Conservation (phyloP, 371 early-diverging fungal species). For the Lichtheimia corymbifera region DNA sequence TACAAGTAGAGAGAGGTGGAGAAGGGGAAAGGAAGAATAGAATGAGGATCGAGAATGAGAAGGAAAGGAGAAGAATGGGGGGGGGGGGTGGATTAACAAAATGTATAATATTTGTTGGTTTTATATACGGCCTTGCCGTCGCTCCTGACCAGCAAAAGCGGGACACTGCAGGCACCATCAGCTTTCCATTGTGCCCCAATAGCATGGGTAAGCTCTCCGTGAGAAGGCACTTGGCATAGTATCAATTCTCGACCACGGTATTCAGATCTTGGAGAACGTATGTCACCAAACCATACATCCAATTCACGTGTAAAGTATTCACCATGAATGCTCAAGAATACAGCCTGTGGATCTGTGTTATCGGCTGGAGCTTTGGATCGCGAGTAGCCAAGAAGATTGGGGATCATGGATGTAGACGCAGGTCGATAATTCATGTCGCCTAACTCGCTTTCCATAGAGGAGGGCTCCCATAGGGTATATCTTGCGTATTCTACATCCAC, state of each 20-base stretch:
- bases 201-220: slow-evolving; percentile 7
- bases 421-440: neutral
- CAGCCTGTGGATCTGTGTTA: slow-evolving; percentile 3
- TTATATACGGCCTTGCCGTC: slow-evolving; percentile 45
- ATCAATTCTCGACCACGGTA: slow-evolving; percentile 20
- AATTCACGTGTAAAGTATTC: slow-evolving; percentile 69
- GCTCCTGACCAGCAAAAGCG: slow-evolving; percentile 47
- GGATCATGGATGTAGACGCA: neutral
- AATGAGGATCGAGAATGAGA: neutral
- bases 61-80: neutral
- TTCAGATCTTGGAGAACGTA: slow-evolving; percentile 26
- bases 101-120: slow-evolving; percentile 32
- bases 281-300: slow-evolving; percentile 69
- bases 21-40: neutral
- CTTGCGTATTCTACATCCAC: slow-evolving; percentile 54
- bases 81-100: slow-evolving; percentile 13
- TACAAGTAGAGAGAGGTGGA: neutral
- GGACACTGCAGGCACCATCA: slow-evolving; percentile 31
- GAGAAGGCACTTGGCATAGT: slow-evolving; percentile 16
- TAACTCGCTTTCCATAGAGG: slow-evolving; percentile 12
- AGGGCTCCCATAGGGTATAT: slow-evolving; percentile 66
- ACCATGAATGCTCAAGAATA: slow-evolving; percentile 24
- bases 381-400: slow-evolving; percentile 8
- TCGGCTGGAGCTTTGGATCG: neutral
- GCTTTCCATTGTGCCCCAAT: slow-evolving; percentile 10